Evolutionary conservation across 305 asterid species (phyloP).

Genomic region (Rubia balearica): DNA sequence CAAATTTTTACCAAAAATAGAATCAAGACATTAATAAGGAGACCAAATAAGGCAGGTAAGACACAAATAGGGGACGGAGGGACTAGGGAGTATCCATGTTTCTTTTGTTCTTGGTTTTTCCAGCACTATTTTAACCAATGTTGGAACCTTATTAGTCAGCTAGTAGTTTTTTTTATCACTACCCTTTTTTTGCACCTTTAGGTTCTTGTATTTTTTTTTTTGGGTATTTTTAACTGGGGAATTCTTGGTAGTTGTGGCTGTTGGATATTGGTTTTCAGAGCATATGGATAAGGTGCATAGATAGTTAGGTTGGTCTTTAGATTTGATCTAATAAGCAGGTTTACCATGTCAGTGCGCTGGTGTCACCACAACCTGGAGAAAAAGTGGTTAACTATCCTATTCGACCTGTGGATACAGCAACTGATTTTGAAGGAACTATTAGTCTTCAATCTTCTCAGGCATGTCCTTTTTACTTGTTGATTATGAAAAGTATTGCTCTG

Average conservation of each 20-base stretch:
- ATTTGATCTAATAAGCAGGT: slow-evolving; percentile 17
- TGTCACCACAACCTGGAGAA: slow-evolving; percentile 86
- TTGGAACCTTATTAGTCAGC: neutral
- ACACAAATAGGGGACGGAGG: too few species aligned
- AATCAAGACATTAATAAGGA: too few species aligned
- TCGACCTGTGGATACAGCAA: slow-evolving; percentile 87
- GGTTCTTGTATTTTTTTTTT: neutral
- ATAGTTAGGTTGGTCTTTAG: neutral
- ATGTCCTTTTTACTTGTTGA: slow-evolving; percentile 25
- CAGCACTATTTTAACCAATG: neutral
- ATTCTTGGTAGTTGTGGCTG: neutral
- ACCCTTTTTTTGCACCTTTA: slow-evolving; percentile 4
- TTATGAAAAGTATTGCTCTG: neutral
- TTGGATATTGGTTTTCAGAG: neutral
- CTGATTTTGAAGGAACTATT: slow-evolving; percentile 91
- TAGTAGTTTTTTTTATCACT: neutral
- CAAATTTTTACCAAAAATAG: too few species aligned
- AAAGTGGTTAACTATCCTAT: slow-evolving; percentile 83
- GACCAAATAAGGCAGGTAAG: too few species aligned
- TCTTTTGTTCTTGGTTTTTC: neutral
- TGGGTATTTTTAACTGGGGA: neutral
- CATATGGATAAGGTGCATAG: neutral
- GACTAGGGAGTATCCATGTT: too few species aligned
- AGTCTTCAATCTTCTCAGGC: slow-evolving; percentile 95
- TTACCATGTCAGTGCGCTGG: slow-evolving; percentile 54